These are phyloP conservation scores for Alternaria postmessia DNA, from an alignment of 2,329 filamentous ascomycete species.

Conservation along the genomic window DNA sequence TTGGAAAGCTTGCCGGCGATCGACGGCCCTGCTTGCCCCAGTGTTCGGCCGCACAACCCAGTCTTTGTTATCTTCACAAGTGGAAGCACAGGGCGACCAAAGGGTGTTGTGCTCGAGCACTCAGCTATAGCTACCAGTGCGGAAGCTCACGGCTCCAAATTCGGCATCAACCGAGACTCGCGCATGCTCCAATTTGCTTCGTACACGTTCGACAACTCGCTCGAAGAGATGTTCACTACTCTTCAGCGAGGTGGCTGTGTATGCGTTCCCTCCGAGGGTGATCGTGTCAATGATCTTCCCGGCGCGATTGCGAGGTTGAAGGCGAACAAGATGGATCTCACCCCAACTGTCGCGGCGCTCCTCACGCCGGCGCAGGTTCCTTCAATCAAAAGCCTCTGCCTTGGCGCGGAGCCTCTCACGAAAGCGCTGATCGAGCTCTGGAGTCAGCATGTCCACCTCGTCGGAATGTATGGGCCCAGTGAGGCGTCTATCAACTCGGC, in stretches of 20 bases:
- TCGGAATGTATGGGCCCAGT: slow-evolving; percentile 45
- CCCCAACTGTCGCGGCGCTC: slow-evolving; percentile 65
- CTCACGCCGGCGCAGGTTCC: slow-evolving; percentile 56
- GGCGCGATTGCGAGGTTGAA: slow-evolving; percentile 48
- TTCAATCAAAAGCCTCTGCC: slow-evolving; percentile 53
- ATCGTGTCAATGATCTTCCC: slow-evolving; percentile 61
- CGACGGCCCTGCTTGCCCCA: slow-evolving; percentile 25
- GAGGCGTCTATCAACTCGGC: slow-evolving; percentile 46
- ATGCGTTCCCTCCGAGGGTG: slow-evolving; percentile 64
- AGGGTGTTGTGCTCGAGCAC: slow-evolving; percentile 47
- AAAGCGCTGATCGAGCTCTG: slow-evolving; percentile 42
- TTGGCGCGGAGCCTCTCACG: slow-evolving; percentile 56
- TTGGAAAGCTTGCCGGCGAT: slow-evolving; percentile 44
- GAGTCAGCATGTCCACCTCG: slow-evolving; percentile 31
- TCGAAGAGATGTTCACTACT: slow-evolving; percentile 64
- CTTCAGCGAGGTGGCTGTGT: slow-evolving; percentile 61
- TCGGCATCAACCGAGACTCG: slow-evolving; percentile 33
- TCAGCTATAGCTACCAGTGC: slow-evolving; percentile 43
- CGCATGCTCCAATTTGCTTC: slow-evolving; percentile 53
- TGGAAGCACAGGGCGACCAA: slow-evolving; percentile 45
- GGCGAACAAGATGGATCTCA: slow-evolving; percentile 58
- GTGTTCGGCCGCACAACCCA: slow-evolving; percentile 36
- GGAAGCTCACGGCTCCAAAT: slow-evolving; percentile 39
- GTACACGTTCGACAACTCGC: slow-evolving; percentile 65
- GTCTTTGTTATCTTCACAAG: slow-evolving; percentile 47